Evolutionary conservation across 129 eudicot genomes (phyloP).

Genomic region (Sambucus nigra): DNA sequence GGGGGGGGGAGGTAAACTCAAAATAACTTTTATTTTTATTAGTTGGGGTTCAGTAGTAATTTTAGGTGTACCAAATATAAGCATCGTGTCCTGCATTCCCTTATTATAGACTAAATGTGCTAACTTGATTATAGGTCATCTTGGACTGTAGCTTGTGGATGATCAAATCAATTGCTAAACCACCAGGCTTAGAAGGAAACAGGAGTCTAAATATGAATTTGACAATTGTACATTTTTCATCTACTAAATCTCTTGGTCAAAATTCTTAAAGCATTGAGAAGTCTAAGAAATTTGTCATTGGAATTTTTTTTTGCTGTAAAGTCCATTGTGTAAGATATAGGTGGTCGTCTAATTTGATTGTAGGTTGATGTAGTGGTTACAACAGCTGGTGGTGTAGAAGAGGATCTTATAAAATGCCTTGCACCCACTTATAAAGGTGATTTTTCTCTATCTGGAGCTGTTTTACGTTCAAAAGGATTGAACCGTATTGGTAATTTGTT

Average conservation of each 20-base stretch:
- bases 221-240: not conserved
- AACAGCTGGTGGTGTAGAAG: slow-evolving; percentile 92
- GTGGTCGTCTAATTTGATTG: not conserved
- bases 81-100: no score
- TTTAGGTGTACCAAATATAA: no score
- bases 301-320: not conserved
- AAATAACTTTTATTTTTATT: no score
- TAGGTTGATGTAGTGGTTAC: slow-evolving; percentile 95
- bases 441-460: slow-evolving; percentile 79
- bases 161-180: no score
- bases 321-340: not conserved
- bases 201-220: no score
- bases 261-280: not conserved
- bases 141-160: no score
- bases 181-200: no score
- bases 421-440: slow-evolving; percentile 91
- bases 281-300: not conserved
- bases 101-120: no score
- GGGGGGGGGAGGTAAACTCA: no score
- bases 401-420: slow-evolving; percentile 94
- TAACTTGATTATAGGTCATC: no score
- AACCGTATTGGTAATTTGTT: slow-evolving; percentile 90
- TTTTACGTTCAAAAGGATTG: slow-evolving; percentile 71
- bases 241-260: not conserved
- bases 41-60: no score